These are phyloP conservation scores for Cryptococcus hybrid DNA, from an alignment of 1,284 basidiomycete species.

Conservation along the genomic window DNA sequence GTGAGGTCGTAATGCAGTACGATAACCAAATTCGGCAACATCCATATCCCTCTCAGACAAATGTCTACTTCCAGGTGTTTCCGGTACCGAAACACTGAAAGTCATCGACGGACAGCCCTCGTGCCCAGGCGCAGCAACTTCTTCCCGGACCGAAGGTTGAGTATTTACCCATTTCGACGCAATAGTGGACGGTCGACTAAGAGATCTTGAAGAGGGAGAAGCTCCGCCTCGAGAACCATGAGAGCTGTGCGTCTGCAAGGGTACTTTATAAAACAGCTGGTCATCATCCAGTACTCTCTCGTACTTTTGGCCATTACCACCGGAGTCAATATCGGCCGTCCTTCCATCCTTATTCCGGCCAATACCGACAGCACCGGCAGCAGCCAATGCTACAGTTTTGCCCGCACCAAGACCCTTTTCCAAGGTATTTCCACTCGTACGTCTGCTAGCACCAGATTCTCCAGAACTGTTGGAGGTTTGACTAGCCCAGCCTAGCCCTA, in stretches of 20 bases:
- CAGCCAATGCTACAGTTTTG: background rate
- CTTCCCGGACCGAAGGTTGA: background rate
- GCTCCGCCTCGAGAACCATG: background rate
- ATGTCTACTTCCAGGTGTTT: slow-evolving; percentile 8
- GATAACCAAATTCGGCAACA: slow-evolving; percentile 2
- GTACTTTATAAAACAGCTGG: slow-evolving; percentile 11
- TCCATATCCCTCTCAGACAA: slow-evolving; percentile 1
- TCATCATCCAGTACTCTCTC: slow-evolving; percentile 14
- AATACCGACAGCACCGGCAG: slow-evolving; percentile 2
- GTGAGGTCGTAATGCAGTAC: background rate
- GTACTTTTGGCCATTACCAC: slow-evolving; percentile 3
- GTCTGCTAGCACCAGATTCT: background rate
- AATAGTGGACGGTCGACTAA: background rate
- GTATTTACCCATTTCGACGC: background rate
- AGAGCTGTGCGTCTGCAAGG: slow-evolving; percentile 3
- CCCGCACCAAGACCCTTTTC: slow-evolving; percentile 12
- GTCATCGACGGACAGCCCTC: background rate
- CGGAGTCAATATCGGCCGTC: background rate
- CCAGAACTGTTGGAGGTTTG: background rate
- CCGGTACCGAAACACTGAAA: slow-evolving; percentile 12
- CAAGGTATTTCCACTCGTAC: slow-evolving; percentile 14
- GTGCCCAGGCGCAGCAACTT: background rate
- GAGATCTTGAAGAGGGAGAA: background rate
- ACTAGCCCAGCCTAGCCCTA: slow-evolving; percentile 12
- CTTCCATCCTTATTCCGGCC: background rate